Evolutionary conservation across 768 basidiomycete species (phyloP).

Genomic region (Gyrodon lividus): DNA sequence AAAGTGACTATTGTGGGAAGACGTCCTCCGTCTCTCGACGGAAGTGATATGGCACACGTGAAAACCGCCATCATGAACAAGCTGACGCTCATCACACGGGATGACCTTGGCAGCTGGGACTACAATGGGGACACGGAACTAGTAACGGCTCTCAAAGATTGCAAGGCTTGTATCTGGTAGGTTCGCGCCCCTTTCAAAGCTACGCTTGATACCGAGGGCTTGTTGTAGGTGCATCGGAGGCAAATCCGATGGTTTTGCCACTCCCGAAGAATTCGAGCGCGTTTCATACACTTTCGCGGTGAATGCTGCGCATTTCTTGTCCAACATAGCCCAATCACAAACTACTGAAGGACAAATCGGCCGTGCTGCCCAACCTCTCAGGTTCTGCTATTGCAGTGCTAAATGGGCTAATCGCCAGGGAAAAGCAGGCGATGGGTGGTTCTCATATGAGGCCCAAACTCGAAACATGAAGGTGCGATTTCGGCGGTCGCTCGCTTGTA

Average conservation of each 20-base stretch:
- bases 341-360: not conserved
- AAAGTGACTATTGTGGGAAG: conserved; percentile 27
- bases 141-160: conserved; percentile 20
- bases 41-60: conserved; percentile 11
- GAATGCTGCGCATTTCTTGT: conserved; percentile 23
- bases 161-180: conserved; percentile 27
- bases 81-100: conserved; percentile 21
- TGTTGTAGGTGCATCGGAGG: conserved; percentile 25
- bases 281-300: conserved; percentile 25
- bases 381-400: conserved; percentile 29
- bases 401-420: conserved; percentile 21
- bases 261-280: conserved; percentile 25
- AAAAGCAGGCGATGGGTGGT: conserved; percentile 10
- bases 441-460: conserved; percentile 17
- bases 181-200: not conserved
- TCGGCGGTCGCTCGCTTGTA: not conserved
- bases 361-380: conserved; percentile 9
- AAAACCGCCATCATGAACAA: conserved; percentile 20
- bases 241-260: conserved; percentile 19
- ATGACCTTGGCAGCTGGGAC: conserved; percentile 26
- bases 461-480: conserved; percentile 26
- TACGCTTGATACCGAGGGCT: conserved; percentile 2
- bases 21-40: conserved; percentile 21
- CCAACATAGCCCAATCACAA: conserved; percentile 14
- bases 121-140: conserved; percentile 25